Base-by-base conservation (phyloP, 768 basidiomycete species). In the Serendipita sp. region DNA sequence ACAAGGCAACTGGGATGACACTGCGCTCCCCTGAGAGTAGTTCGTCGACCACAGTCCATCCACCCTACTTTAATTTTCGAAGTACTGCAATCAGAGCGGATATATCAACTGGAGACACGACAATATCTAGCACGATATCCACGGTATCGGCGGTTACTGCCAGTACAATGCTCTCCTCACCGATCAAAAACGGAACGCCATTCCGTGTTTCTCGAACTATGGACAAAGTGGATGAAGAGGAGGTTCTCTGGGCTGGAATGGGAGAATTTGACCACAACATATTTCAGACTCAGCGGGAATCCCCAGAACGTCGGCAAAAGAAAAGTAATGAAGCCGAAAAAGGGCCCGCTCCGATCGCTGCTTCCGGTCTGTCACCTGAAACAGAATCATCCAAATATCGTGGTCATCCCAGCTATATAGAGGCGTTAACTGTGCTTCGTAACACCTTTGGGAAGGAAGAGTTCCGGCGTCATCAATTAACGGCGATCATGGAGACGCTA, bases 381-480 rank as follows among this genome's bases (percentile, higher is more conserved):
- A 13, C 10, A 13, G 16, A 15, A 15, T 11, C 53, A 1, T 15
- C 11, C 53, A 28, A 16, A 13, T 54, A 54, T 28, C 11, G 16
- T 11, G 53, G 53, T 11, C 13, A 54, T 54, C 13, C 13, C 16
- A 54, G 53, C 68, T 79, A 79, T 65, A 51, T 64, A 8, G 88
- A 90, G 70, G 76, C 88, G 60, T 74, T 75, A 67, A 73, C 73
- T 28, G 79, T 80, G 11, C 77, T 93, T 7, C 78, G 74, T 54
- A 68, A 73, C 5, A 77, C 81, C 0, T 98, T 97, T 74, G 75
- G 76, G 3, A 77, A 97, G 13, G 69, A 79, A 0, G 70, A 71
- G 0, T 98, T 98, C 73, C 83, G 95, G 38, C 74, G 73, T 13
- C 89, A 97, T 73, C 96, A 98, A 71, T 79, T 92, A 45, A 86